Conservation (phyloP, 352 stramenopile species). For the Pythium folliculosum region DNA sequence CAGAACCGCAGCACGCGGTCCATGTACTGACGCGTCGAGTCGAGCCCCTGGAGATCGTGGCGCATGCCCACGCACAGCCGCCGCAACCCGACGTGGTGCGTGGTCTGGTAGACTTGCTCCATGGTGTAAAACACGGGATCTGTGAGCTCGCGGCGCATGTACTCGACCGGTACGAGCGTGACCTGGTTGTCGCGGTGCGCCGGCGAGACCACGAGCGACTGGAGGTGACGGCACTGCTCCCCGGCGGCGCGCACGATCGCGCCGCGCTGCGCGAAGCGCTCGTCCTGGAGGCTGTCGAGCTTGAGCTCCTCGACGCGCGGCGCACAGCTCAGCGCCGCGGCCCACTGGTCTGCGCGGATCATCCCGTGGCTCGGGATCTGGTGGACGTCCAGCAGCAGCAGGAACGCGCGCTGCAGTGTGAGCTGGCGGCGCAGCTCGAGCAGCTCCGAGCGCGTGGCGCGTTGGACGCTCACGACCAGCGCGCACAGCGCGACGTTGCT, state of each 20-base stretch:
- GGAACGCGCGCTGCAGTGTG: not conserved
- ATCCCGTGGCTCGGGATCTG: not conserved
- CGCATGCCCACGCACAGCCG: constrained; percentile 1
- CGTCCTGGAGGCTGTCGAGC: not conserved
- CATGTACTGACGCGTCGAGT: not conserved
- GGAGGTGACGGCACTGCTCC: not conserved
- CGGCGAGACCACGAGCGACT: not conserved
- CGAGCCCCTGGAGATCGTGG: not conserved
- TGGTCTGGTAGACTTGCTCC: constrained; percentile 1
- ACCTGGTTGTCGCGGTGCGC: not conserved
- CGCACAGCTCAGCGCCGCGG: not conserved
- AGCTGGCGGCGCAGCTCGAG: constrained; percentile 8
- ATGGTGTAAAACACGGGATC: not conserved
- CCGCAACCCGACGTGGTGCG: not conserved
- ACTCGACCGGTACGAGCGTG: not conserved
- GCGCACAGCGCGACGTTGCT: not conserved
- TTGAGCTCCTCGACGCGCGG: not conserved
- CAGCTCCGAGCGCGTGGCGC: not conserved
- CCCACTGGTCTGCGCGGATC: not conserved
- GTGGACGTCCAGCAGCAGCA: not conserved
- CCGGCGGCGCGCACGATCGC: not conserved
- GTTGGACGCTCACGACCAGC: not conserved
- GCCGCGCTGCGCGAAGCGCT: not conserved
- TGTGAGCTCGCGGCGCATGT: not conserved
- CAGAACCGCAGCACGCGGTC: not conserved